A percentile compares a stretch with the other conserved stretches of the same genome.
Evolutionary conservation across 768 basidiomycete genomes (phyloP).

Genomic region (Coprinopsis marcescibilis): DNA sequence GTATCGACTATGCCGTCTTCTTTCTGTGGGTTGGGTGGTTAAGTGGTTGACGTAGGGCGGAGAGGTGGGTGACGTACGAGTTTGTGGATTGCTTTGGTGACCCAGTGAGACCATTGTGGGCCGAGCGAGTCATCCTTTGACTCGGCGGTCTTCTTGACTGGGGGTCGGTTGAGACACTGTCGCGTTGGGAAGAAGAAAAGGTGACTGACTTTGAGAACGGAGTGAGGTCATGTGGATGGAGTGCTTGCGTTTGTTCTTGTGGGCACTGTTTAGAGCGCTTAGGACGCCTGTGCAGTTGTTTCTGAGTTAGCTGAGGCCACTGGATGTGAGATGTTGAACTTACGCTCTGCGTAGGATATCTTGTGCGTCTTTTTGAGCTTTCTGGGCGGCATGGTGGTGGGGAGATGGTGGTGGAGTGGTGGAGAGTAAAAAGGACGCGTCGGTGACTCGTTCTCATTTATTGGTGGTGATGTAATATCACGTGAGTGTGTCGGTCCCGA

Average conservation of each 20-base stretch:
- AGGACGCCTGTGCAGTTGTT: slow-evolving; percentile 4
- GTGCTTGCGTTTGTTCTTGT: slow-evolving; percentile 5
- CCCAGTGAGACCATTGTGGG: slow-evolving; percentile 5
- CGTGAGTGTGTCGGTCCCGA: too few species aligned
- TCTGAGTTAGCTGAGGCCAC: neutral
- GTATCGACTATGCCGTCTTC: slow-evolving; percentile 8
- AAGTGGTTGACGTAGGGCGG: neutral
- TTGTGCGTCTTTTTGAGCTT: neutral
- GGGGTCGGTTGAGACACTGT: neutral
- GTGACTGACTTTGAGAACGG: slow-evolving; percentile 8
- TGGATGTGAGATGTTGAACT: neutral
- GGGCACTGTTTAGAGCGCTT: slow-evolving; percentile 2
- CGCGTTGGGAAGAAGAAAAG: neutral
- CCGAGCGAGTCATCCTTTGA: slow-evolving; percentile 4
- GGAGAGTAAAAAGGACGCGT: too few species aligned
- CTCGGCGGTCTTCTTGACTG: slow-evolving; percentile 10
- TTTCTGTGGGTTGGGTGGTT: neutral
- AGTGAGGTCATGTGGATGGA: slow-evolving; percentile 6
- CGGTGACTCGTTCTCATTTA: too few species aligned
- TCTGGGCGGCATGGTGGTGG: neutral
- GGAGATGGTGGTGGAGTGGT: too few species aligned
- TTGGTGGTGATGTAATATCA: too few species aligned
- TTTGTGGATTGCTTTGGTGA: slow-evolving; percentile 8
- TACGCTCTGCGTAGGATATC: neutral
- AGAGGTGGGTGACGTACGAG: neutral